Evolutionary conservation across 805 yeast species (phyloP), one percentile per base, ranked within the genome.

Genomic region (Debaryomyces tyrocola): DNA sequence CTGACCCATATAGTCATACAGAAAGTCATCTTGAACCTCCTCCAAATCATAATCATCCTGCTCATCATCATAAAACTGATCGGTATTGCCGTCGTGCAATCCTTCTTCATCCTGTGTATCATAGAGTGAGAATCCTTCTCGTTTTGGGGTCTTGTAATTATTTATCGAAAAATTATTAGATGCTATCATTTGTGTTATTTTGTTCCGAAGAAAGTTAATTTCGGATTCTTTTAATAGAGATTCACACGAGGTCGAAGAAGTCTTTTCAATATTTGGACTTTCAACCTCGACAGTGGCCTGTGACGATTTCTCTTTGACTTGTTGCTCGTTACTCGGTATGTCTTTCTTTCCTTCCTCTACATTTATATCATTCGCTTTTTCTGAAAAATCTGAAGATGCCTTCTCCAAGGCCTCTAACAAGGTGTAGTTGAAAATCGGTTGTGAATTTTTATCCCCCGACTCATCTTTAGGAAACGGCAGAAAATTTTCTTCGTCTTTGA

Each of bases 101-200:
- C 75, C 75, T 46, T 62, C 70, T 53, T 70, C 75, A 49, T 71
- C 75, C 37, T 59, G 52, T 12, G 70, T 67, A 34, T 64, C 75
- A 48, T 70, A 70, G 10, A 65, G 50, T 8, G 63, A 53, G 43
- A 66, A 65, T 3, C 71, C 72, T 34, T 58, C 53, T 17, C 29
- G 33, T 29, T 33, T 31, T 27, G 34, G 5, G 24, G 36, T 29
- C 15, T 20, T 46, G 14, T 41, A 40, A 7, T 38, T 33, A 20
- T 53, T 49, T 29, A 51, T 37, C 15, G 45, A 42, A 36, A 56
- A 51, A 20, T 51, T 51, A 21, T 53, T 51, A 12, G 46, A 45
- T 28, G 40, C 33, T 31, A 64, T 59, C 55, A 64, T 53, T 38
- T 57, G 55, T 2, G 64, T 41, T 24, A 66, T 63, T 42, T 56